Conservation (phyloP, 2,329 filamentous ascomycete genomes). For the Simplicillium aogashimaense region DNA sequence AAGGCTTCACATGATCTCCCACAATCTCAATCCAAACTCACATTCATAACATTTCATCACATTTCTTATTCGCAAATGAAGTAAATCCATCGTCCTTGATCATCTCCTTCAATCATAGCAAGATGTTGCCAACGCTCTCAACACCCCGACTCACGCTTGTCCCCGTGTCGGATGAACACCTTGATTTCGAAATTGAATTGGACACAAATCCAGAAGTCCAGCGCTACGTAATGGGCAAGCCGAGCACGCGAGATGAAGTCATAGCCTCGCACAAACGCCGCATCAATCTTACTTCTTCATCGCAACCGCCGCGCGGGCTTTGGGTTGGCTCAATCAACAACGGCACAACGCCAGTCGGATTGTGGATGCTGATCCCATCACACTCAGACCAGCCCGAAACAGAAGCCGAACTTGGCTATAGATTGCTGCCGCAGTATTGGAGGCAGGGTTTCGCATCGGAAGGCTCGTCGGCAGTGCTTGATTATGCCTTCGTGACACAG, state of each 20-base stretch:
- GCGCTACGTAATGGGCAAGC: too few species aligned
- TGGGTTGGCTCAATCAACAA: neutral
- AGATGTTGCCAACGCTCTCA: too few species aligned
- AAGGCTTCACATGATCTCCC: too few species aligned
- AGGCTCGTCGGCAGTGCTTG: neutral
- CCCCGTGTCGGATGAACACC: too few species aligned
- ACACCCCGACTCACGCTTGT: too few species aligned
- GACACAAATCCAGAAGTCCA: too few species aligned
- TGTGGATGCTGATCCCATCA: conserved; percentile 1
- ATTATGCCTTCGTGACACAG: neutral
- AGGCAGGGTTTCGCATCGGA: conserved; percentile 1
- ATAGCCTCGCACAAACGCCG: neutral
- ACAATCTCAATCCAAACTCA: too few species aligned
- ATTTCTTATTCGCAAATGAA: too few species aligned
- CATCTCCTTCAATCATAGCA: too few species aligned
- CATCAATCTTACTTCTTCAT: neutral
- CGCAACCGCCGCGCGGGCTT: neutral
- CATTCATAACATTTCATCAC: too few species aligned
- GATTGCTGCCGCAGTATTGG: neutral
- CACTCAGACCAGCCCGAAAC: neutral
- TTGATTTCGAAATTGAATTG: too few species aligned
- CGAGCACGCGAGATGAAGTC: neutral
- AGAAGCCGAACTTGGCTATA: conserved; percentile 1
- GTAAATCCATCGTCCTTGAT: too few species aligned
- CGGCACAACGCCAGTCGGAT: neutral